Conservation (phyloP, 2,329 filamentous ascomycete genomes). For the Rosellinia necatrix region DNA sequence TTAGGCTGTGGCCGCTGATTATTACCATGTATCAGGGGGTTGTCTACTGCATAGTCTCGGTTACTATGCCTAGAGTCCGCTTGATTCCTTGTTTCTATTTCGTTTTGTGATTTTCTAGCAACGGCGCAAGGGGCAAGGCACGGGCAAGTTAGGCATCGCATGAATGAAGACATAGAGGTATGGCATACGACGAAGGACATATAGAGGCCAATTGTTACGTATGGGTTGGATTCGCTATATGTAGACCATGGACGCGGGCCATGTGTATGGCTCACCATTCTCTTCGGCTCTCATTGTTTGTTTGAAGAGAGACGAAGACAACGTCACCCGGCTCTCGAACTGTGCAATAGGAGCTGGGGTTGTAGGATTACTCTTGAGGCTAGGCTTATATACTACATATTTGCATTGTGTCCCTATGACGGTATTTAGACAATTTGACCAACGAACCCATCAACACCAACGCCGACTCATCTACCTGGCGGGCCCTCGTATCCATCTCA, state of each 20-base stretch:
- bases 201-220: neutral
- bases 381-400: too few species aligned
- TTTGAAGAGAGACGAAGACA: neutral
- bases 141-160: conserved; percentile 14
- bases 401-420: too few species aligned
- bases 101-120: conserved; percentile 4
- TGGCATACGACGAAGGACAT: conserved; percentile 6
- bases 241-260: neutral
- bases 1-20: too few species aligned
- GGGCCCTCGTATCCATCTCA: too few species aligned
- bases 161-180: conserved; percentile 13
- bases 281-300: neutral
- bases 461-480: too few species aligned
- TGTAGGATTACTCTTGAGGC: neutral
- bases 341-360: conserved; percentile 6
- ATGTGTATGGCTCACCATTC: neutral
- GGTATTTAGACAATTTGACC: too few species aligned
- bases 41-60: neutral
- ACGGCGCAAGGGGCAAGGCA: conserved; percentile 20
- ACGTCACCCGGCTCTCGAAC: neutral
- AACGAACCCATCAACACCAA: too few species aligned
- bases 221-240: conserved; percentile 11
- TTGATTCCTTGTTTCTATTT: neutral
- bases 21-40: neutral
- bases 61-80: too few species aligned